Evolutionary conservation across 495 filamentous ascomycete genomes (phyloP).

Genomic region (Podospora australis): DNA sequence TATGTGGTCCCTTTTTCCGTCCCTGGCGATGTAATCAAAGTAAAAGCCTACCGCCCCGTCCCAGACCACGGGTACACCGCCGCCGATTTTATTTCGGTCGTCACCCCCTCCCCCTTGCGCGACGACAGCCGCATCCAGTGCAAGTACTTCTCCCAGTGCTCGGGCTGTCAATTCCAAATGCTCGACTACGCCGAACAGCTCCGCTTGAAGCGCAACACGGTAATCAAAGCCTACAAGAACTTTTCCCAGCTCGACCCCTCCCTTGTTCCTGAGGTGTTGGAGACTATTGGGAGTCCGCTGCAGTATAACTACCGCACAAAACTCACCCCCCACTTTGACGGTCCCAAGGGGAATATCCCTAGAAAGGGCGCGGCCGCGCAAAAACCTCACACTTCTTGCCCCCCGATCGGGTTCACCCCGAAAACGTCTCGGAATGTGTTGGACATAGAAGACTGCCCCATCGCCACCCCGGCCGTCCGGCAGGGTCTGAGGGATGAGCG

Average conservation of each 20-base stretch:
- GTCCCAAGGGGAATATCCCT: slow-evolving; percentile 43
- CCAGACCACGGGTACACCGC: slow-evolving; percentile 54
- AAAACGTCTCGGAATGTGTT: slow-evolving; percentile 67
- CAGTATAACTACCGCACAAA: slow-evolving; percentile 95
- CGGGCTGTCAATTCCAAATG: slow-evolving; percentile 97
- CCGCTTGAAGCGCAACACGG: slow-evolving; percentile 71
- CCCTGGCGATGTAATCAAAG: slow-evolving; percentile 74
- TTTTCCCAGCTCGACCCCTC: slow-evolving; percentile 77
- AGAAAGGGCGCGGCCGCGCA: slow-evolving; percentile 31
- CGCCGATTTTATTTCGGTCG: slow-evolving; percentile 74
- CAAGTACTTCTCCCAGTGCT: slow-evolving; percentile 79
- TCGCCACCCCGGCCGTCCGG: slow-evolving; percentile 79
- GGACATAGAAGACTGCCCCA: slow-evolving; percentile 96
- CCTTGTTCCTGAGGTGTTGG: slow-evolving; percentile 64
- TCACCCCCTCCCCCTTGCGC: slow-evolving; percentile 64
- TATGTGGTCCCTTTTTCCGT: slow-evolving; percentile 82
- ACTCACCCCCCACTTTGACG: slow-evolving; percentile 90
- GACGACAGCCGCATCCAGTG: slow-evolving; percentile 73
- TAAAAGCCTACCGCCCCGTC: slow-evolving; percentile 69
- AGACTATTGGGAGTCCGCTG: slow-evolving; percentile 83
- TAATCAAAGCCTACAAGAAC: slow-evolving; percentile 87
- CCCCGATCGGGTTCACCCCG: slow-evolving; percentile 83
- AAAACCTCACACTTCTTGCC: slow-evolving; percentile 46
- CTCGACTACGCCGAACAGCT: slow-evolving; percentile 83
- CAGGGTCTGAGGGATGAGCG: slow-evolving; percentile 69